These are phyloP conservation scores for Mortierella claussenii DNA, from an alignment of 192 early-diverging fungal species.

Conservation along the genomic window DNA sequence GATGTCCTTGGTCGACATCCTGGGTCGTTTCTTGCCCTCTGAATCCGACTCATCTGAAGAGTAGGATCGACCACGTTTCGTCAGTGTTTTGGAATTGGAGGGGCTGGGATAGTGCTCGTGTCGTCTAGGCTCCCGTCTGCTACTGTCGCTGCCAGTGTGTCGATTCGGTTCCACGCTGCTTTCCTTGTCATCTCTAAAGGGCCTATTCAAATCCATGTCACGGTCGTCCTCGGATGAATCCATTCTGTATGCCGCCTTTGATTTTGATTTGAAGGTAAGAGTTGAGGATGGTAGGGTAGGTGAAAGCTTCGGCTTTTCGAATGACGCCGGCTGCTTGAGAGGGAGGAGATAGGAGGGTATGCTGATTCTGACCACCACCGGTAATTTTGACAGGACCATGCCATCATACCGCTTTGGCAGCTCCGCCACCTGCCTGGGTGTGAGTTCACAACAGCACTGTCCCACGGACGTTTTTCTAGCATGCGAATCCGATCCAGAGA, in stretches of 20 bases:
- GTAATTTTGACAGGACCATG: constrained; percentile 21
- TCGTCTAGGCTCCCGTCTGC: neutral
- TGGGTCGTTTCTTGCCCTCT: constrained; percentile 19
- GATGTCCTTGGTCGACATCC: constrained; percentile 1
- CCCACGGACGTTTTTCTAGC: constrained; percentile 24
- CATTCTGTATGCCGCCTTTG: constrained; percentile 9
- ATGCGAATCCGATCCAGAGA: constrained; percentile 10
- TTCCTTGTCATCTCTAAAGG: constrained; percentile 10
- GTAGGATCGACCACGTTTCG: constrained; percentile 22
- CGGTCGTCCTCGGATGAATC: constrained; percentile 28
- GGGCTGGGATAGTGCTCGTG: constrained; percentile 10
- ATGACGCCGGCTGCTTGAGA: neutral
- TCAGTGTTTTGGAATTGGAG: neutral
- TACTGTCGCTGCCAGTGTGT: neutral
- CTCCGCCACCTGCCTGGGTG: constrained; percentile 19
- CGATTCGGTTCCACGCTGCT: constrained; percentile 2
- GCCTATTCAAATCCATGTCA: constrained; percentile 6
- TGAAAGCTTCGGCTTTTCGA: constrained; percentile 6
- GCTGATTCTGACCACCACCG: constrained; percentile 38
- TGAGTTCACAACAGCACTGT: constrained; percentile 20
- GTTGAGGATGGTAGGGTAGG: neutral
- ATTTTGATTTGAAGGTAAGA: neutral
- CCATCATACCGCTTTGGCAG: constrained; percentile 3
- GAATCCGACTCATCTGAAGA: constrained; percentile 34
- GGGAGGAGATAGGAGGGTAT: constrained; percentile 36